Evolutionary conservation across 2,329 filamentous ascomycete genomes (phyloP), one percentile per base, ranked within the genome.

Genomic region (Fragosphaeria purpurea): DNA sequence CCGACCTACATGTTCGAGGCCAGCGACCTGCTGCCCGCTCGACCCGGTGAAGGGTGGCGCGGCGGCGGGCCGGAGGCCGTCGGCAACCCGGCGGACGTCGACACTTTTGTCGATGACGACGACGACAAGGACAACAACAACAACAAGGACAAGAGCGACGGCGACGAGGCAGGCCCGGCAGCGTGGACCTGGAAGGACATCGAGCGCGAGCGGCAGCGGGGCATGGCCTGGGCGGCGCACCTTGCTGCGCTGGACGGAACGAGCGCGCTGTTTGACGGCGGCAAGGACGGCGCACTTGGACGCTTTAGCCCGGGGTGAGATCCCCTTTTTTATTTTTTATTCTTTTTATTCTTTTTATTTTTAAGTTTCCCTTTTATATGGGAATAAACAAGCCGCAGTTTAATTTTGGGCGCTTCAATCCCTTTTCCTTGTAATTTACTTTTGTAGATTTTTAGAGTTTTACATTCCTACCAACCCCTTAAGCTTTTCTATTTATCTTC

Each of bases 1-100:
- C 90, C 93, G 0, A 85, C 89, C 58, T 74, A 86, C 44, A 73
- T 91, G 7, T 72, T 97, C 32, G 73, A 78, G 42, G 77, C 83
- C 38, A 84, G 83, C 46, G 81, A 82, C 1, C 71, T 96, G 63
- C 70, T 97, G 47, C 93, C 93, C 0, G 70, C 76, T 51, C 75
- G 82, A 45, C 88, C 88, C 0, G 81, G 77, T 9, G 45, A 47
- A 13, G 83, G 82, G 30, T 83, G 80, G 80, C 68, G 69, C 6
- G 62, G 67, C 48, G 72, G 72, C 12, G 55, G 53, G 1, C 39
- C 46, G 8, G 55, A 51, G 3, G 68, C 70, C 34, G 63, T 67
- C 41, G 71, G 70, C 44, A 62, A 70, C 34, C 69, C 68, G 41
- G 61, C 67, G 34, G 62, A 67, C 8, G 64, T 62, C 7, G 70